Percentiles rank a stretch among this genome's conserved stretches.
These are phyloP conservation scores for Suillus alpinus DNA, from an alignment of 768 basidiomycete species.

Conservation along the genomic window DNA sequence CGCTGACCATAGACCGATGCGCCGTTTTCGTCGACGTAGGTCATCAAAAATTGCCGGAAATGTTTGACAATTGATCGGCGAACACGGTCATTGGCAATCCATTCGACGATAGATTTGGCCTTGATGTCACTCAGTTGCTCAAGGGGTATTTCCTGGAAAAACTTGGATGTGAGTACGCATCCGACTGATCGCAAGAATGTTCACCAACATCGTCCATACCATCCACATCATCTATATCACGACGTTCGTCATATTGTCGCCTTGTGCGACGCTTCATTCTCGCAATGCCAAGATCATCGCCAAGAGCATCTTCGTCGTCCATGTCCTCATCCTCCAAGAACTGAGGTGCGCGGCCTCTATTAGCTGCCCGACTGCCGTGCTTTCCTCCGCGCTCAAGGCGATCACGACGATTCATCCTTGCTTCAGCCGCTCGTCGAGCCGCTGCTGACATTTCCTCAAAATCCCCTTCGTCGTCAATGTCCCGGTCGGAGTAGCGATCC, in stretches of 20 bases:
- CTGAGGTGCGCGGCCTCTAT: constrained; percentile 78
- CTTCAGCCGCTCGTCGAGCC: constrained; percentile 79
- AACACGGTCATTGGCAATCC: constrained; percentile 93
- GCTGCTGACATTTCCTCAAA: constrained; percentile 63
- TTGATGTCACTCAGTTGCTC: constrained; percentile 98
- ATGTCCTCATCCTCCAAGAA: constrained; percentile 84
- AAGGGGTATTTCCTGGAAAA: constrained; percentile 78
- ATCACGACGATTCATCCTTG: constrained; percentile 86
- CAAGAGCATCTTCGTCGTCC: constrained; percentile 73
- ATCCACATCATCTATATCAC: constrained; percentile 87
- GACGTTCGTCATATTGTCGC: constrained; percentile 90
- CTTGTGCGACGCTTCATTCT: constrained; percentile 82
- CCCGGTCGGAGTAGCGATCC: constrained; percentile 85
- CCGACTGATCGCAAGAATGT: background rate
- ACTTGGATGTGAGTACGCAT: constrained; percentile 14
- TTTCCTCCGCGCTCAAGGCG: constrained; percentile 64
- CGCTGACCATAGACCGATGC: constrained; percentile 92
- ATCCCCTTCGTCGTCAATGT: constrained; percentile 79
- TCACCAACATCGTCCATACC: constrained; percentile 77
- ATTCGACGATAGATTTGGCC: constrained; percentile 94
- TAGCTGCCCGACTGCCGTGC: constrained; percentile 70
- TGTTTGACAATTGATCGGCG: constrained; percentile 86
- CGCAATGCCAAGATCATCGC: constrained; percentile 59
- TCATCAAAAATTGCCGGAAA: constrained; percentile 94
- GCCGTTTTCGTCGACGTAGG: constrained; percentile 89